phyloP scores from a whole-genome alignment of 2,329 filamentous ascomycete genomes.

The Xylogone sp. region DNA sequence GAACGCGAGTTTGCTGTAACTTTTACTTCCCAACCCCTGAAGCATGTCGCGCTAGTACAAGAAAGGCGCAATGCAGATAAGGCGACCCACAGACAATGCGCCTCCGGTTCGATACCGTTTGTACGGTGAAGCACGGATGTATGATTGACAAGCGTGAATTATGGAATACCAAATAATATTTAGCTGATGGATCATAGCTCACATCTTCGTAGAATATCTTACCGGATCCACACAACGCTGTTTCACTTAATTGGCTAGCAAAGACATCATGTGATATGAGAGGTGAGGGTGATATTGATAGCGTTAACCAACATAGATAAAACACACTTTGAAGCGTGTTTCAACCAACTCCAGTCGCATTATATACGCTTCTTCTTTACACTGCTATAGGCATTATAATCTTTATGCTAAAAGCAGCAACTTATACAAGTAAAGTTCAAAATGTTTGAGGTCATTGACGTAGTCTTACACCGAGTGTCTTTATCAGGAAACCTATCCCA shows the following conservation, averaged over 20 bases:
- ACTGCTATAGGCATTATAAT: neutral
- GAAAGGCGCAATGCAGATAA: neutral
- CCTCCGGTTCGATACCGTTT: too few relatives aligned
- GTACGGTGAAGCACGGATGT: too few relatives aligned
- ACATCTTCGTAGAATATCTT: too few relatives aligned
- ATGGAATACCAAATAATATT: too few relatives aligned
- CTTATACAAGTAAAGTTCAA: neutral
- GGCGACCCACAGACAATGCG: neutral
- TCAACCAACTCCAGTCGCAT: slow-evolving; percentile 8
- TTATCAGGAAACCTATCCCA: neutral
- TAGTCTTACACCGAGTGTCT: neutral
- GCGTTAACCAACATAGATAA: slow-evolving; percentile 1
- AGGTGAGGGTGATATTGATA: slow-evolving; percentile 22
- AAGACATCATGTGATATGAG: slow-evolving; percentile 18
- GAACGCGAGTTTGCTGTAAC: neutral
- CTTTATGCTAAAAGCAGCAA: neutral
- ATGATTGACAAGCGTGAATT: too few relatives aligned
- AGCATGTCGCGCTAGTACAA: neutral
- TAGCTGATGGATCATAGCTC: neutral
- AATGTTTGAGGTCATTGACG: neutral
- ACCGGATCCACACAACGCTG: too few relatives aligned
- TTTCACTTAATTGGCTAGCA: too few relatives aligned
- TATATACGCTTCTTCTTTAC: neutral
- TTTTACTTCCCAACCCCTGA: neutral
- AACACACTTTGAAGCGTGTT: neutral